A percentile compares a stretch with the other conserved stretches of the same genome.
These are phyloP conservation scores for Glaciozyma martinii DNA, from an alignment of 768 basidiomycete genomes.

Conservation along the genomic window DNA sequence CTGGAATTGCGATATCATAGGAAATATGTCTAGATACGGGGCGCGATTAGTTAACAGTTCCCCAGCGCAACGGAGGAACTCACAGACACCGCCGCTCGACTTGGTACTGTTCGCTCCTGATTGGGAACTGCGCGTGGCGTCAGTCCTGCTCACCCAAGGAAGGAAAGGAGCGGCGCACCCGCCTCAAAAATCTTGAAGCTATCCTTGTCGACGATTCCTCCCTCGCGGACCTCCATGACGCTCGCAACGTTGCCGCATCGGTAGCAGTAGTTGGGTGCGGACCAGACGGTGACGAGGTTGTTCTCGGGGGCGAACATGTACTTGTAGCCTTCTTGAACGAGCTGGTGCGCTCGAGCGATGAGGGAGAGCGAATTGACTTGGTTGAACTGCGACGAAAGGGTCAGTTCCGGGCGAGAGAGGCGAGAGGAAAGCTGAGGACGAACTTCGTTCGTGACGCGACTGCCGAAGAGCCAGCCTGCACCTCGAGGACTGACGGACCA, in stretches of 20 bases:
- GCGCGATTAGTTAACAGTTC: too few relatives aligned
- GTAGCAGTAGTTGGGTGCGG: slow-evolving; percentile 75
- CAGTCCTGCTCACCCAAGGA: neutral
- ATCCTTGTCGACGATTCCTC: slow-evolving; percentile 16
- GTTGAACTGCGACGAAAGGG: slow-evolving; percentile 58
- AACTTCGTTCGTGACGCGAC: slow-evolving; percentile 73
- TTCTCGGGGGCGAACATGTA: slow-evolving; percentile 37
- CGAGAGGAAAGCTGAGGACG: slow-evolving; percentile 17
- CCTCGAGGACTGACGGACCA: slow-evolving; percentile 97
- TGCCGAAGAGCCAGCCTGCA: slow-evolving; percentile 91
- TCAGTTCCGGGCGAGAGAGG: neutral
- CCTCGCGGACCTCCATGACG: slow-evolving; percentile 72
- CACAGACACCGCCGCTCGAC: neutral
- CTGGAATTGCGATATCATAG: too few relatives aligned
- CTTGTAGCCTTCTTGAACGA: slow-evolving; percentile 78
- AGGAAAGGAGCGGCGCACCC: slow-evolving; percentile 1
- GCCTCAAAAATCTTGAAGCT: slow-evolving; percentile 33
- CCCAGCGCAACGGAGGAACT: too few relatives aligned
- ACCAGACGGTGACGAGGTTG: slow-evolving; percentile 76
- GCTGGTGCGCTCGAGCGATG: slow-evolving; percentile 91
- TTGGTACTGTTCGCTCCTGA: neutral
- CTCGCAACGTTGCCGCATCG: slow-evolving; percentile 79
- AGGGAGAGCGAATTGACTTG: slow-evolving; percentile 78
- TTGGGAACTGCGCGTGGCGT: neutral
- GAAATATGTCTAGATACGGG: too few relatives aligned